Evolutionary conservation across 1,284 basidiomycete genomes (phyloP).

Genomic region (Volvariella volvacea): DNA sequence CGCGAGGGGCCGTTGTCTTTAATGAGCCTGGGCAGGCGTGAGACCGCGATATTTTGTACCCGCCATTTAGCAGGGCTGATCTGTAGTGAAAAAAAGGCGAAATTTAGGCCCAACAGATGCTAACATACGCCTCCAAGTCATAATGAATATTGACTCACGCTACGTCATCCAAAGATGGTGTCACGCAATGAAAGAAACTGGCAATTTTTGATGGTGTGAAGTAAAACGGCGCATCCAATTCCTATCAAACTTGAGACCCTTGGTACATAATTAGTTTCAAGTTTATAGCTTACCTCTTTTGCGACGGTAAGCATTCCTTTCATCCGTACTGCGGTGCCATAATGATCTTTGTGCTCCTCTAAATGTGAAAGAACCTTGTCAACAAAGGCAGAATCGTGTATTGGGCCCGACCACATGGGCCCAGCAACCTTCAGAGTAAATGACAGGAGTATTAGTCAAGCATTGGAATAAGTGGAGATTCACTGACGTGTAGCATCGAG

Average conservation of each 20-base stretch:
- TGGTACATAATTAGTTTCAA: conserved; percentile 4
- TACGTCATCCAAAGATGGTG: conserved; percentile 70
- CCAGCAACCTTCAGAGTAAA: conserved; percentile 62
- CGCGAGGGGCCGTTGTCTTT: conserved; percentile 80
- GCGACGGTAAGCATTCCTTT: conserved; percentile 94
- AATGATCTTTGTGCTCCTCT: conserved; percentile 51
- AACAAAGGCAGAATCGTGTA: conserved; percentile 80
- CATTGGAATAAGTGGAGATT: neutral
- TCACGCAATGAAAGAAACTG: conserved; percentile 76
- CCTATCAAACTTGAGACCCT: conserved; percentile 38
- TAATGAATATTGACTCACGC: no score
- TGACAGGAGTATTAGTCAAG: neutral
- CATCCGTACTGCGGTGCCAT: conserved; percentile 82
- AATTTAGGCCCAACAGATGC: no score
- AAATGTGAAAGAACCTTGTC: conserved; percentile 72
- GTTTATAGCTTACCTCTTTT: conserved; percentile 68
- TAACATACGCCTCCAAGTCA: no score
- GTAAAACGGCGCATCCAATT: conserved; percentile 81
- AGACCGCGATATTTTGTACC: conserved; percentile 81
- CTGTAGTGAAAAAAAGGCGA: conserved; percentile 21
- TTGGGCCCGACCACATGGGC: conserved; percentile 92
- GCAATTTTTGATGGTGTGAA: conserved; percentile 85
- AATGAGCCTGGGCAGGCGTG: conserved; percentile 87
- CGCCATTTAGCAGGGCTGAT: conserved; percentile 85
- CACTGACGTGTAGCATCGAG: conserved; percentile 60